A percentile compares a stretch with the other conserved stretches of the same genome.
These are phyloP conservation scores for Solidago caesia DNA, from an alignment of 129 eudicot genomes.

Conservation along the genomic window DNA sequence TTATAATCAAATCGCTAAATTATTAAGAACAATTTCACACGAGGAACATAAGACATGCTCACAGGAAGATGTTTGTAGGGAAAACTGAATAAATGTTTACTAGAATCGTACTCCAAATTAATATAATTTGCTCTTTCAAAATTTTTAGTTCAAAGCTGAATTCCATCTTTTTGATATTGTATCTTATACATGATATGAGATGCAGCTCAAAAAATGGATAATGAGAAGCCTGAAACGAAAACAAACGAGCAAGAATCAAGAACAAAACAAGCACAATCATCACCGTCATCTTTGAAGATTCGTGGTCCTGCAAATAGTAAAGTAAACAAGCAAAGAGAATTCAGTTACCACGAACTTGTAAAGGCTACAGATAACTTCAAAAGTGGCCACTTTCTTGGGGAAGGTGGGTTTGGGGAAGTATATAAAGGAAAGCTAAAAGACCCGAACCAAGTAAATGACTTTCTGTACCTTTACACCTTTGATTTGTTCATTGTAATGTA, in stretches of 20 bases:
- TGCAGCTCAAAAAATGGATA: slow-evolving; percentile 26
- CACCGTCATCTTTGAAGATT: slow-evolving; percentile 3
- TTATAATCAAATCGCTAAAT: not conserved
- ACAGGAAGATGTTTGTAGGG: not conserved
- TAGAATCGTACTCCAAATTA: not conserved
- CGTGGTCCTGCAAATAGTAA: not conserved
- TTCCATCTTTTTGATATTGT: slow-evolving; percentile 13
- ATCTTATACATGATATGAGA: slow-evolving; percentile 10
- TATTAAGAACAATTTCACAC: not conserved
- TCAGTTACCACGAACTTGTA: slow-evolving; percentile 53
- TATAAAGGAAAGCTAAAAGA: slow-evolving; percentile 46
- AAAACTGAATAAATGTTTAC: not conserved
- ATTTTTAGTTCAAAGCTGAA: not conserved
- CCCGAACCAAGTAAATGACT: slow-evolving; percentile 44
- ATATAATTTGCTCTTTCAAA: not conserved
- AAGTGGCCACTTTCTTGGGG: slow-evolving; percentile 46
- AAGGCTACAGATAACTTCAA: slow-evolving; percentile 65
- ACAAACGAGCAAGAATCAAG: slow-evolving; percentile 1
- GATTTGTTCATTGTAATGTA: not conserved
- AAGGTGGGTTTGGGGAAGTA: slow-evolving; percentile 75
- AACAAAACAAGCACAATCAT: slow-evolving; percentile 11
- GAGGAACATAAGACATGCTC: not conserved
- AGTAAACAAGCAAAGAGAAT: slow-evolving; percentile 22
- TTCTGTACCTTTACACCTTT: not conserved
- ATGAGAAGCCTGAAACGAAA: slow-evolving; percentile 24